Evolutionary conservation across 257 asterid species (phyloP).

Genomic region (Datura wrightii): DNA sequence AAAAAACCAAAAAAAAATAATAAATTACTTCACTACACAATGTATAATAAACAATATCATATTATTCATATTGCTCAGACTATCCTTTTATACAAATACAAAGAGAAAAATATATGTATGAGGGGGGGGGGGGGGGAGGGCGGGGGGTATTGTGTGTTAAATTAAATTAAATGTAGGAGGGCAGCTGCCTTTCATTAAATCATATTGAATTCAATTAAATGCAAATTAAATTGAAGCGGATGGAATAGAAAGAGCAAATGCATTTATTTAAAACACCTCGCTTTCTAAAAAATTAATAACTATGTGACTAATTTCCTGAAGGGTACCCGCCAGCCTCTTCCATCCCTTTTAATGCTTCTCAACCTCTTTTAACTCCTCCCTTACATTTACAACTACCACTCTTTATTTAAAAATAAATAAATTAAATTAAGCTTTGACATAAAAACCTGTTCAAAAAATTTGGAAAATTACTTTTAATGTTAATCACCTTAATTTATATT

Average conservation of each 20-base stretch:
- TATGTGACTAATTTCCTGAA: slow-evolving; percentile 8
- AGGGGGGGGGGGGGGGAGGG: neutral
- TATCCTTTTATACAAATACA: no score
- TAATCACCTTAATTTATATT: no score
- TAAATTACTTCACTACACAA: no score
- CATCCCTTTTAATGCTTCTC: slow-evolving; percentile 29
- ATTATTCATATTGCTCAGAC: no score
- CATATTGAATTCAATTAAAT: slow-evolving; percentile 45
- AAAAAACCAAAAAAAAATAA: no score
- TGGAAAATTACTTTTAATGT: no score
- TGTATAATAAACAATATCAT: no score
- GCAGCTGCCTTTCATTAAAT: slow-evolving; percentile 54
- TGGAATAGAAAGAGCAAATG: slow-evolving; percentile 27
- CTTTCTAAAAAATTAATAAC: slow-evolving; percentile 40
- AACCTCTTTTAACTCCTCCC: slow-evolving; percentile 37
- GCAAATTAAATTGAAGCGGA: slow-evolving; percentile 44
- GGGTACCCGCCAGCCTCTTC: slow-evolving; percentile 25
- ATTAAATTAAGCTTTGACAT: no score
- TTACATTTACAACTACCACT: slow-evolving; percentile 37
- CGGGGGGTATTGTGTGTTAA: slow-evolving; percentile 15
- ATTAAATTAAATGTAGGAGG: slow-evolving; percentile 29
- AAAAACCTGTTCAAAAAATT: no score
- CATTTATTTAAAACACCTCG: slow-evolving; percentile 48
- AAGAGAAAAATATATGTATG: neutral
- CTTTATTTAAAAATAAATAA: no score